phyloP scores from a whole-genome alignment of 192 early-diverging fungal species.

The Backusella parvicylindrica region DNA sequence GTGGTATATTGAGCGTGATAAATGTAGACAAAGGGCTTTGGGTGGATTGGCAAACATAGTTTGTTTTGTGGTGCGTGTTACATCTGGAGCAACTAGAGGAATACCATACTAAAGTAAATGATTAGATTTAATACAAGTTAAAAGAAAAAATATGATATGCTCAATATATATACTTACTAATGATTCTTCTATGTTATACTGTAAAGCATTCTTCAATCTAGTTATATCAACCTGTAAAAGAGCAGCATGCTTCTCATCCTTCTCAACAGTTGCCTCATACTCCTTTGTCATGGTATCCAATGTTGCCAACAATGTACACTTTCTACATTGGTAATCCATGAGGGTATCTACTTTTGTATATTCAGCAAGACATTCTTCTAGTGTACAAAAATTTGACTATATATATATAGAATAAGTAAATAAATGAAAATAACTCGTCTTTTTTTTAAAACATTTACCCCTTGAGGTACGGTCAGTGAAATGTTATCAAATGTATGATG shows the following conservation, averaged over 20 bases:
- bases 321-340: slow-evolving; percentile 62
- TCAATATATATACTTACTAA: slow-evolving; percentile 32
- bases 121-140: no score
- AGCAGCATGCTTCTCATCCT: slow-evolving; percentile 1
- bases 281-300: slow-evolving; percentile 31
- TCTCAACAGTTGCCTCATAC: slow-evolving; percentile 7
- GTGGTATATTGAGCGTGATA: slow-evolving; percentile 80
- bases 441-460: slow-evolving; percentile 6
- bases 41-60: slow-evolving; percentile 86
- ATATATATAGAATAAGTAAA: background rate
- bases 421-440: background rate
- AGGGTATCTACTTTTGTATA: slow-evolving; percentile 65
- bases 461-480: slow-evolving; percentile 59
- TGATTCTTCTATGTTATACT: slow-evolving; percentile 36
- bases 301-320: slow-evolving; percentile 53
- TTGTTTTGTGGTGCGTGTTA: slow-evolving; percentile 62
- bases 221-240: slow-evolving; percentile 29
- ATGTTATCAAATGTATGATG: slow-evolving; percentile 72
- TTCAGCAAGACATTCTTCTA: slow-evolving; percentile 59
- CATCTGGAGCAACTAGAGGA: slow-evolving; percentile 26
- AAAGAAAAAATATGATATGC: no score
- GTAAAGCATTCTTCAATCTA: slow-evolving; percentile 35
- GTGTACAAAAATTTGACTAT: slow-evolving; percentile 42
- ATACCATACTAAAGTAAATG: slow-evolving; percentile 35
- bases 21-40: slow-evolving; percentile 73